Conservation (phyloP, 139 green algal genomes). For the Coccomyxa sp. region DNA sequence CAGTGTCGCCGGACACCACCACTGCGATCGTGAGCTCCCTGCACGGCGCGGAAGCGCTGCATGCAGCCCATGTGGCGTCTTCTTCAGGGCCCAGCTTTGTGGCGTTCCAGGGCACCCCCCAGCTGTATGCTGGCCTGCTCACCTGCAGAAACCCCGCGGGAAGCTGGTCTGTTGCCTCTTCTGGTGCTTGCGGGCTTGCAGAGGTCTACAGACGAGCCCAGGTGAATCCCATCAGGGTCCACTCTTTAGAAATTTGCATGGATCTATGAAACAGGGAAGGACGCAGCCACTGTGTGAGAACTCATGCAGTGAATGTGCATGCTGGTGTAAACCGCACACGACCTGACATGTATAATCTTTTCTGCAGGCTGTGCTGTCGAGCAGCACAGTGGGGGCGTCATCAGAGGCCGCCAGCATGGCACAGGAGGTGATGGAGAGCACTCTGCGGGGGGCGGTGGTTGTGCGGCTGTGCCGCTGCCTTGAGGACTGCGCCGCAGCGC, state of each 20-base stretch:
- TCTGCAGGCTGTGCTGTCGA: too few relatives aligned
- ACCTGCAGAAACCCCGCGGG: not conserved
- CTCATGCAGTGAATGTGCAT: too few relatives aligned
- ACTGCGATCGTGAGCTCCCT: slow-evolving; percentile 1
- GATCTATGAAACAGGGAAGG: not conserved
- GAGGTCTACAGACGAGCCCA: slow-evolving; percentile 11
- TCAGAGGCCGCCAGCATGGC: not conserved
- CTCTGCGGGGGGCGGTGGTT: not conserved
- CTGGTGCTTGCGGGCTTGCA: slow-evolving; percentile 13
- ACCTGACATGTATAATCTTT: too few relatives aligned
- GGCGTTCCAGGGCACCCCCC: slow-evolving; percentile 11
- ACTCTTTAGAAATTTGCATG: not conserved
- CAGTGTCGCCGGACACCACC: slow-evolving; percentile 15
- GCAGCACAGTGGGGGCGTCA: too few relatives aligned
- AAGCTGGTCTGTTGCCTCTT: slow-evolving; percentile 6
- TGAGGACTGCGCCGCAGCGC: slow-evolving; percentile 8
- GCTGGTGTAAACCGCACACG: too few relatives aligned
- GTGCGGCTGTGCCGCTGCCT: slow-evolving; percentile 16
- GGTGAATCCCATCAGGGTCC: not conserved
- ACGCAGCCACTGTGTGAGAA: too few relatives aligned
- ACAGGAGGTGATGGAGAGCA: not conserved
- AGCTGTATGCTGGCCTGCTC: slow-evolving; percentile 19
- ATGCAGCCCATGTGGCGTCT: not conserved
- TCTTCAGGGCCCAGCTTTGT: slow-evolving; percentile 7
- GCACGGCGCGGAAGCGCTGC: too few relatives aligned